Base-by-base conservation (phyloP, 352 stramenopile species). In the Blastocystis sp. region DNA sequence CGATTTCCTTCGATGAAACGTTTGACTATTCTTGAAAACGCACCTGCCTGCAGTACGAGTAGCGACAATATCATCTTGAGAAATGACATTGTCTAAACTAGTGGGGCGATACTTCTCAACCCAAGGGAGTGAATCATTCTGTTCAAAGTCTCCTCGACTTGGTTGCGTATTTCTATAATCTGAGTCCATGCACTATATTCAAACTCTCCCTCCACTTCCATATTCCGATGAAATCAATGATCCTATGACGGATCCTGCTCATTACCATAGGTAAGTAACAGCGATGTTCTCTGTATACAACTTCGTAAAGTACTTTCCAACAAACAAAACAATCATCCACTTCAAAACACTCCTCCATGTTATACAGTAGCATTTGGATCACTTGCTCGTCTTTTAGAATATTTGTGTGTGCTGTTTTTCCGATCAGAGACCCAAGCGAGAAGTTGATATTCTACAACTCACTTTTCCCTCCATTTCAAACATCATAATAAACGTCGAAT, bases 91-190 rank as follows among this genome's bases (percentile, higher is more conserved):
- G 90, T 97, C 92, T 11, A 99, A 91, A 70, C 91, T 96, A 26
- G 93, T 94, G 26, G 96, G 96, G 1, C 96, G 94, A 92, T 99
- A 99, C 92, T 98, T 99, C 92, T 99, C 96, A 13, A 99, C 96
- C 96, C 96, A 99, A 26, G 96, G 95, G 92, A 96, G 95, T 65
- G 93, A 95, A 89, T 95, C 93, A 41, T 24, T 39, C 5, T 9
- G 45, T 34, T 81, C 70, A 39, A 68, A 68, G 50, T 59, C 50
- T n/a, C 50, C 50, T 59, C 50, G 50, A 13, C 11, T 59, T 13
- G 20, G 13, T 2, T 13, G 13, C 11, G 50, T 59, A n/a, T 59
- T 59, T 13, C 50, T 59, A 59, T 59, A n/a, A 13, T n/a, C 20
- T 13, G 20, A n/a, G 2, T n/a, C 50, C 20, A 59, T 59, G 50